Evolutionary conservation across 2,329 filamentous ascomycete genomes (phyloP), one percentile per base, ranked within the genome.

Genomic region (Raffaelea arxii): DNA sequence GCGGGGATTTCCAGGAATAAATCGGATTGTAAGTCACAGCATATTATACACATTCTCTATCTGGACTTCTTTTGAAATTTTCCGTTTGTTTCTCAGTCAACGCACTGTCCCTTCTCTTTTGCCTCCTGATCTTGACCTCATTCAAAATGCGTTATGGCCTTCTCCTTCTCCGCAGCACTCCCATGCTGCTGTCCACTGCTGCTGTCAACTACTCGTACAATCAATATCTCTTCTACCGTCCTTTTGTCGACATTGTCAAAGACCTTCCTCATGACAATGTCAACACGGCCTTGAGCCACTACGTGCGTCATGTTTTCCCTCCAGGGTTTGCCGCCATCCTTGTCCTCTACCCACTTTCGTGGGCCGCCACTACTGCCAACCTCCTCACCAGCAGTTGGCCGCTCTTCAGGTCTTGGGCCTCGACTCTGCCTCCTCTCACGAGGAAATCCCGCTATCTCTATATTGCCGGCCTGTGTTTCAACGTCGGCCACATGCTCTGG

Each of bases 201-300:
- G 16, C 14, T n/a, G 14, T 36, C 32, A 6, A 36, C 6, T 36
- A 18, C 32, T 7, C 7, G 14, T 36, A 36, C 32, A 18, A 36
- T 18, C 14, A 36, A 18, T 36, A 36, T 18, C 32, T 36, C 6
- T 36, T 10, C 32, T 36, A 10, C 16, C 16, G 19, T 16, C 14
- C 19, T 18, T 36, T 36, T 18, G 14, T n/a, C 14, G 32, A 36
- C 14, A 18, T 36, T 18, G 7, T 18, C 32, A 6, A 36, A 16
- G 19, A 12, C 32, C 6, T 36, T 6, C 52, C 84, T 35, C 39
- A 36, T 25, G 18, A 16, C 16, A 19, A 30, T 4, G 43, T 43
- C 43, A 46, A 44, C 40, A 24, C 9, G 14, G 16, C 43, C 2
- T 41, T 49, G 16, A 39, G 37, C 32, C 43, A 45, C 32, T 49